A percentile compares a stretch with the other conserved stretches of the same genome.
Conservation (phyloP, 208 protist genomes). For the Leishmania amazonensis region DNA sequence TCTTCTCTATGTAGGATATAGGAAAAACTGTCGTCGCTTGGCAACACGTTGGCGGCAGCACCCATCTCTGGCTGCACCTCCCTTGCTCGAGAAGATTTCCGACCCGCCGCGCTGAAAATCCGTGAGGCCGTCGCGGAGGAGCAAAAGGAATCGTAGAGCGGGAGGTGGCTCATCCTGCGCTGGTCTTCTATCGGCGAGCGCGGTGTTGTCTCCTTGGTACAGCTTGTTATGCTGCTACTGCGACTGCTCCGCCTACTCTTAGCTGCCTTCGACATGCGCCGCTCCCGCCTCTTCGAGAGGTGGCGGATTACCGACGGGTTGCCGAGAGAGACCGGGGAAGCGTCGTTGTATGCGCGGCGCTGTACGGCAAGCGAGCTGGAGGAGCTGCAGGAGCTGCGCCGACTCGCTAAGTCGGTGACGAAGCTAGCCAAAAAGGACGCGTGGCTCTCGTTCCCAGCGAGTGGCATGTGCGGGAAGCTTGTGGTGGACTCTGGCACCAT, state of each 20-base stretch:
- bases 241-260: background rate
- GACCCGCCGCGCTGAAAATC: background rate
- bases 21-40: background rate
- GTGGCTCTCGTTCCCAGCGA: background rate
- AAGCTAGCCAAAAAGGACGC: background rate
- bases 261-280: slow-evolving; percentile 3
- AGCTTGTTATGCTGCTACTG: background rate
- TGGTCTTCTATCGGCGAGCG: background rate
- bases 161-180: background rate
- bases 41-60: background rate
- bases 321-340: background rate
- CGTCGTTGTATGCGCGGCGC: slow-evolving; percentile 2
- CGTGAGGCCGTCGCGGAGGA: background rate
- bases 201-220: background rate
- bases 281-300: background rate
- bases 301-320: background rate
- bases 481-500: no score
- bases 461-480: background rate
- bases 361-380: background rate
- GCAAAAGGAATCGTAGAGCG: background rate
- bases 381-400: background rate
- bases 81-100: background rate
- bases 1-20: background rate
- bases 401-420: background rate
- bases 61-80: background rate